Conservation (phyloP, 2,329 filamentous ascomycete species). For the Aaosphaeria arxii region DNA sequence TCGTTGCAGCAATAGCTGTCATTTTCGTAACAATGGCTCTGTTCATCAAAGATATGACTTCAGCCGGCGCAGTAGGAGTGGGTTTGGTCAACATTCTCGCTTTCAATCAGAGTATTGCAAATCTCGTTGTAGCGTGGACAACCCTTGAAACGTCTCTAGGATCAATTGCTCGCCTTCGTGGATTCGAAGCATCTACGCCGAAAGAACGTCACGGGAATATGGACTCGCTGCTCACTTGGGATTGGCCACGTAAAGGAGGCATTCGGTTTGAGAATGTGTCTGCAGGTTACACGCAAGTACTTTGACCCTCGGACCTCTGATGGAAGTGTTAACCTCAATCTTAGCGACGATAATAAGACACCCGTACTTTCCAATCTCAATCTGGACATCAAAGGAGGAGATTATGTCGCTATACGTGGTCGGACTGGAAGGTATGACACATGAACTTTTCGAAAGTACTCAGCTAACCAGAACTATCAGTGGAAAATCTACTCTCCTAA, state of each 20-base stretch:
- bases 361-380: conserved; percentile 40
- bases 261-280: conserved; percentile 36
- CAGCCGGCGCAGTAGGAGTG: conserved; percentile 39
- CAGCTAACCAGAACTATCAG: conserved; percentile 9
- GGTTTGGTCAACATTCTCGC: conserved; percentile 37
- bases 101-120: conserved; percentile 26
- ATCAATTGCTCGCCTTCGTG: neutral
- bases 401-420: conserved; percentile 46
- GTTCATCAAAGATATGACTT: conserved; percentile 7
- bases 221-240: conserved; percentile 28
- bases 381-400: conserved; percentile 42
- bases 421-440: conserved; percentile 38
- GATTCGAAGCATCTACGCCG: neutral
- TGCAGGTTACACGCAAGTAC: conserved; percentile 28
- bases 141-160: conserved; percentile 30
- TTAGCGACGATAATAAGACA: conserved; percentile 1
- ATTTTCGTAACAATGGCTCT: conserved; percentile 27
- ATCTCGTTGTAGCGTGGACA: conserved; percentile 37
- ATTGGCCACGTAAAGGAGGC: conserved; percentile 39
- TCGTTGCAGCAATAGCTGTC: conserved; percentile 28
- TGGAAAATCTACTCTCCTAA: conserved; percentile 43
- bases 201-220: neutral
- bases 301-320: too few species aligned
- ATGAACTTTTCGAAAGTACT: too few species aligned
- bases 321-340: too few species aligned